Conservation (phyloP, 768 basidiomycete species). For the Macrolepiota albuminosa region DNA sequence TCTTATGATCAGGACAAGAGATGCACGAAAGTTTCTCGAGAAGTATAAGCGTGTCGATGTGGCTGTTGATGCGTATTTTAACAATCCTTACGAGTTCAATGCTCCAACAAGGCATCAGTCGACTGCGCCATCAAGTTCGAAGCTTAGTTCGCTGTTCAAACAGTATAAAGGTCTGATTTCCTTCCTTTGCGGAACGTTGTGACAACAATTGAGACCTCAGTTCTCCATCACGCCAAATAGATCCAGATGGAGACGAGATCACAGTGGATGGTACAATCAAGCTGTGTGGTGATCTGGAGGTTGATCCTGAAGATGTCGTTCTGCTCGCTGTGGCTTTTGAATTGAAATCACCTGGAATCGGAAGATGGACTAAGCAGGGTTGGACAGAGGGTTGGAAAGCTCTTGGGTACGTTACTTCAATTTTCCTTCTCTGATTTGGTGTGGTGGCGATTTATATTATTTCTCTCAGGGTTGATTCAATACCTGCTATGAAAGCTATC, state of each 20-base stretch:
- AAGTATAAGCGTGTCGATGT: slow-evolving; percentile 65
- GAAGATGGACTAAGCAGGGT: slow-evolving; percentile 62
- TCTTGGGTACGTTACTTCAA: slow-evolving; percentile 44
- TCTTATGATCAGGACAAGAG: slow-evolving; percentile 35
- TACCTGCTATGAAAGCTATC: slow-evolving; percentile 52
- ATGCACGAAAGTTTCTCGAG: slow-evolving; percentile 66
- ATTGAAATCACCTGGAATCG: slow-evolving; percentile 69
- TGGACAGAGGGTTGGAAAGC: slow-evolving; percentile 83
- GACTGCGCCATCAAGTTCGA: slow-evolving; percentile 44
- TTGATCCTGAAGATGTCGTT: slow-evolving; percentile 78
- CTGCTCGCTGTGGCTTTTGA: slow-evolving; percentile 80
- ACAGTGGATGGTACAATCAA: slow-evolving; percentile 75
- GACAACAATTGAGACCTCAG: neutral
- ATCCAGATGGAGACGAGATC: slow-evolving; percentile 59
- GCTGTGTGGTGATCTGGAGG: slow-evolving; percentile 64
- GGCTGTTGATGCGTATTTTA: slow-evolving; percentile 73
- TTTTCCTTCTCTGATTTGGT: neutral
- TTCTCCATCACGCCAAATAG: slow-evolving; percentile 25
- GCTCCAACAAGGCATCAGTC: slow-evolving; percentile 18
- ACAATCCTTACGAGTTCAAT: slow-evolving; percentile 39
- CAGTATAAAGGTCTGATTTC: slow-evolving; percentile 56
- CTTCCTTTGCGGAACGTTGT: neutral
- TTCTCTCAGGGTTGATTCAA: slow-evolving; percentile 53
- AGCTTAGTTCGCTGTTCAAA: slow-evolving; percentile 55
- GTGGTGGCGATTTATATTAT: neutral